Percentiles rank a stretch among this genome's conserved stretches.
Evolutionary conservation across 805 yeast genomes (phyloP).

Genomic region (Starmerella etchellsii): DNA sequence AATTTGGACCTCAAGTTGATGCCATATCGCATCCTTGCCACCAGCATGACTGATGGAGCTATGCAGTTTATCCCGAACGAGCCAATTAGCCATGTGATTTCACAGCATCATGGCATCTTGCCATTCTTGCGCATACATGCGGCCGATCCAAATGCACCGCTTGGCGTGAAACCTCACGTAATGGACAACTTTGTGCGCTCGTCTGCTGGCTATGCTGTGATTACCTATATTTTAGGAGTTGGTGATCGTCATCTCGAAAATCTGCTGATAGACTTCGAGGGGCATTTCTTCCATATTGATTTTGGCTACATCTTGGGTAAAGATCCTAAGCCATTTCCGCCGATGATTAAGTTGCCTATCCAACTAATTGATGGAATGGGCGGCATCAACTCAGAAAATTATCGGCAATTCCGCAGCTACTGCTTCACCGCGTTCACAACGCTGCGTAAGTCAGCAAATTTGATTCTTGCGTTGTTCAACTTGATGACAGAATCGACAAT

Average conservation of each 20-base stretch:
- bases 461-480: slow-evolving; percentile 81
- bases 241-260: slow-evolving; percentile 97
- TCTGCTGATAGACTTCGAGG: slow-evolving; percentile 64
- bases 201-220: slow-evolving; percentile 96
- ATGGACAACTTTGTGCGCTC: slow-evolving; percentile 93
- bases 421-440: slow-evolving; percentile 92
- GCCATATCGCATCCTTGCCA: slow-evolving; percentile 83
- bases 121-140: slow-evolving; percentile 56
- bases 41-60: slow-evolving; percentile 83
- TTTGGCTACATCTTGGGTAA: slow-evolving; percentile 93
- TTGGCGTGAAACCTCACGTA: slow-evolving; percentile 42
- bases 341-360: slow-evolving; percentile 92
- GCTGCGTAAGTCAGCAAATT: slow-evolving; percentile 73
- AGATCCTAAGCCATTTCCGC: slow-evolving; percentile 98
- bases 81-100: slow-evolving; percentile 66
- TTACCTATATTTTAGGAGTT: slow-evolving; percentile 85
- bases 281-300: slow-evolving; percentile 94
- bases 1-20: slow-evolving; percentile 77
- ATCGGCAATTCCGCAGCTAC: slow-evolving; percentile 74
- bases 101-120: slow-evolving; percentile 63
- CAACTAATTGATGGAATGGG: slow-evolving; percentile 98
- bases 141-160: slow-evolving; percentile 34
- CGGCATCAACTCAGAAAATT: slow-evolving; percentile 74
- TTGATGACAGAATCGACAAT: slow-evolving; percentile 88
- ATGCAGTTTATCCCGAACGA: slow-evolving; percentile 91